Evolutionary conservation across 805 yeast genomes (phyloP).

Genomic region (Cyberlindnera americana): DNA sequence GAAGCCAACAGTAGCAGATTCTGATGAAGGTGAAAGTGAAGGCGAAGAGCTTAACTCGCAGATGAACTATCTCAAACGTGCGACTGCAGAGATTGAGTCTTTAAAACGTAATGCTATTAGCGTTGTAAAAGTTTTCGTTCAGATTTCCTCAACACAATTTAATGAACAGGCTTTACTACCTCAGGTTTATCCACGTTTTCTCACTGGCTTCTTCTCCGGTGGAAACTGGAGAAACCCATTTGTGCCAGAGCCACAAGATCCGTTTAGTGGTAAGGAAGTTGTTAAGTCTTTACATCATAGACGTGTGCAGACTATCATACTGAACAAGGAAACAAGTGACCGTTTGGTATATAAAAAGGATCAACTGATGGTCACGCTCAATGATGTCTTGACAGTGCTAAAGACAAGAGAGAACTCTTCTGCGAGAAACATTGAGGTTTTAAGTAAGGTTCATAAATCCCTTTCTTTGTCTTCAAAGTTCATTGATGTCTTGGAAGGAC

Average conservation of each 20-base stretch:
- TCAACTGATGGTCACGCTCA: conserved; percentile 37
- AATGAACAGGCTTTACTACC: conserved; percentile 39
- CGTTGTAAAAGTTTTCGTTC: conserved; percentile 29
- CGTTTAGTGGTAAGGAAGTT: conserved; percentile 28
- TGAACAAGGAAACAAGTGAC: conserved; percentile 46
- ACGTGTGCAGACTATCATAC: conserved; percentile 39
- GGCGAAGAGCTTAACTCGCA: conserved; percentile 11
- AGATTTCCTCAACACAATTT: conserved; percentile 29
- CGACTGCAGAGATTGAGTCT: conserved; percentile 37
- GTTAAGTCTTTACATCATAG: conserved; percentile 21
- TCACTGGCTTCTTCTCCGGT: conserved; percentile 64
- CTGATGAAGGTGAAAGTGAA: conserved; percentile 9
- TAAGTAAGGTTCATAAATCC: conserved; percentile 50
- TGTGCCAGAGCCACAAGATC: conserved; percentile 35
- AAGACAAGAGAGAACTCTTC: conserved; percentile 36
- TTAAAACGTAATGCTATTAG: conserved; percentile 32
- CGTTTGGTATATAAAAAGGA: conserved; percentile 34
- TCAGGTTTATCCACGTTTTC: conserved; percentile 65
- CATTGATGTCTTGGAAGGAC: conserved; percentile 52
- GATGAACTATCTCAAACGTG: conserved; percentile 34
- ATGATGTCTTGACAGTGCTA: conserved; percentile 40
- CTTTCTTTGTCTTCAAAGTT: conserved; percentile 46
- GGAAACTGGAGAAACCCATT: conserved; percentile 80
- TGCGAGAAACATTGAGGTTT: conserved; percentile 48
- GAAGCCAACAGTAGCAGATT: conserved; percentile 7